A percentile compares a stretch with the other conserved stretches of the same genome.
These are phyloP conservation scores for Podospora conica DNA, from an alignment of 495 filamentous ascomycete species.

Conservation along the genomic window DNA sequence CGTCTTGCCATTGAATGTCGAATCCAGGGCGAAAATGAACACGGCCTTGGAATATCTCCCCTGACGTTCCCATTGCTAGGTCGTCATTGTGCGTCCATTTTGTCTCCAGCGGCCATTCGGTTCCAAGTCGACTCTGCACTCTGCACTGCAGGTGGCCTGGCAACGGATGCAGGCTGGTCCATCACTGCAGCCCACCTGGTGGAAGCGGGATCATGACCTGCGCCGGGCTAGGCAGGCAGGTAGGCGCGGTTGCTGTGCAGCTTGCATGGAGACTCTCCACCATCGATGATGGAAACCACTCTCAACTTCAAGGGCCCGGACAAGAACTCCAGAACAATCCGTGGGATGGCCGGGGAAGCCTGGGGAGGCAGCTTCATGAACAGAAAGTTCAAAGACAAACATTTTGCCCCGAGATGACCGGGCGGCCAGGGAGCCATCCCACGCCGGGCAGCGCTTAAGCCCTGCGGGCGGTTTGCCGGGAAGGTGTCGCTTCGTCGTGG, in stretches of 20 bases:
- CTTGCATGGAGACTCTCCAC: not conserved
- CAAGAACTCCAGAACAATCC: not conserved
- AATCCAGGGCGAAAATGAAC: not conserved
- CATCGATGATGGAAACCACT: not conserved
- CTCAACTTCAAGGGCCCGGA: not conserved
- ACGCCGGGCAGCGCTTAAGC: not conserved
- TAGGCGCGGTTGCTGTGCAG: not conserved
- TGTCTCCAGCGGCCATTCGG: not conserved
- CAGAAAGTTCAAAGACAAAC: not conserved
- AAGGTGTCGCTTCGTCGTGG: constrained; percentile 9
- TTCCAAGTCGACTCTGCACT: not conserved
- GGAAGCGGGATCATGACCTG: not conserved
- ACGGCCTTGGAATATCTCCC: not conserved
- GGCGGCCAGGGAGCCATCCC: not conserved
- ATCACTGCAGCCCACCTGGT: not conserved
- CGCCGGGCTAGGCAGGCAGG: not conserved
- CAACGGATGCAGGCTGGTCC: not conserved
- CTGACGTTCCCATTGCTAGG: not conserved
- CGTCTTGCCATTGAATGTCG: not conserved
- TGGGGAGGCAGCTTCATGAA: too few relatives aligned
- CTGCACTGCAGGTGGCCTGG: too few relatives aligned
- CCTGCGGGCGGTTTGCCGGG: not conserved
- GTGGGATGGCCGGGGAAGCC: too few relatives aligned
- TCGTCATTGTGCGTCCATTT: not conserved
- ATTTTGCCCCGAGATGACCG: not conserved